A percentile compares a stretch with the other conserved stretches of the same genome.
phyloP scores from a whole-genome alignment of 2,329 filamentous ascomycete species.

The Ampelomyces quisqualis region DNA sequence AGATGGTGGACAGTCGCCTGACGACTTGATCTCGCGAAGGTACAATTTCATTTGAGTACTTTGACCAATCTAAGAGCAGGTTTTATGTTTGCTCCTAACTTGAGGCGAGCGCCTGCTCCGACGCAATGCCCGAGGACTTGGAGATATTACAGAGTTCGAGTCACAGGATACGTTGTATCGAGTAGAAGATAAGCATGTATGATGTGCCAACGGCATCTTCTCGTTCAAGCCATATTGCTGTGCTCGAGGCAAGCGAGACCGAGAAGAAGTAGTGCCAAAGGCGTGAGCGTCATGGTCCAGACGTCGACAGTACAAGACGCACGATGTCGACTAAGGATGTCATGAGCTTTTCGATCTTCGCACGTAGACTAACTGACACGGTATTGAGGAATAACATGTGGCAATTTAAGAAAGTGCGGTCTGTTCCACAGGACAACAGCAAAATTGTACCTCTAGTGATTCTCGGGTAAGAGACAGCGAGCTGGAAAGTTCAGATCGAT shows the following conservation, averaged over 20 bases:
- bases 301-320: conserved; percentile 38
- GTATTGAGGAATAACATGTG: conserved; percentile 69
- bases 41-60: no score
- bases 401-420: conserved; percentile 97
- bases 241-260: conserved; percentile 28
- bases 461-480: neutral
- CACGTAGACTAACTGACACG: conserved; percentile 96
- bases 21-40: no score
- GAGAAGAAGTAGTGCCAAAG: conserved; percentile 13
- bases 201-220: conserved; percentile 30
- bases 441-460: neutral
- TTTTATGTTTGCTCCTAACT: no score
- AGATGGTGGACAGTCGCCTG: no score
- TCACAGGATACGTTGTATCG: no score
- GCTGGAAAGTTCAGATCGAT: neutral
- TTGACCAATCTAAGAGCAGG: no score
- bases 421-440: neutral
- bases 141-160: no score
- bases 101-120: no score
- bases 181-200: no score
- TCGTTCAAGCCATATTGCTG: conserved; percentile 22
- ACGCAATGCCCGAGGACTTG: no score
- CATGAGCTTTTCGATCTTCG: conserved; percentile 64
- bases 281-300: conserved; percentile 17
- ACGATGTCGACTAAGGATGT: conserved; percentile 27